Conservation (phyloP, 208 protist species). For the Leishmania tarentolae region DNA sequence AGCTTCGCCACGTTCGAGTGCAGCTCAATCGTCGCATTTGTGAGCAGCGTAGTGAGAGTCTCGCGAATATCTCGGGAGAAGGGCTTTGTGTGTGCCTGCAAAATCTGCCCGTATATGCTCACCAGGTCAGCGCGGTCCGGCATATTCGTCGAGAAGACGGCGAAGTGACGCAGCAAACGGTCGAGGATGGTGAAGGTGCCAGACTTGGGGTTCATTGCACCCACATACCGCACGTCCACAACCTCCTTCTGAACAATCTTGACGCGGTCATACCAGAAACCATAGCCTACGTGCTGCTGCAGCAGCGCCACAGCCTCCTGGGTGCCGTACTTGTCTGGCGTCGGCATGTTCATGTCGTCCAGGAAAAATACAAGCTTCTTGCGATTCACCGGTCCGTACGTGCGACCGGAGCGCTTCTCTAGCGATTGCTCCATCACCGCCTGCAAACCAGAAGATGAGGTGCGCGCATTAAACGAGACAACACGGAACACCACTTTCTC, state of each 20-base stretch:
- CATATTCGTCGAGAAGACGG: constrained; percentile 96
- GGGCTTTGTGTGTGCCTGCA: constrained; percentile 90
- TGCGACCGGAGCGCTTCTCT: constrained; percentile 96
- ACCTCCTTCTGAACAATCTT: constrained; percentile 96
- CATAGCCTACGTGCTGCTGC: constrained; percentile 98
- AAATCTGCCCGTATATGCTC: constrained; percentile 96
- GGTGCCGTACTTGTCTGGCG: constrained; percentile 98
- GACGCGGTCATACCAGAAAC: constrained; percentile 97
- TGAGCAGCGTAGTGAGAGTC: constrained; percentile 84
- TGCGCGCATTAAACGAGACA: constrained; percentile 97
- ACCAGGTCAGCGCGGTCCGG: constrained; percentile 91
- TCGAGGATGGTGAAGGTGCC: constrained; percentile 98
- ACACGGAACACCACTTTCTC: constrained; percentile 93
- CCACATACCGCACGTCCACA: constrained; percentile 95
- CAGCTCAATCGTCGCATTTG: constrained; percentile 93
- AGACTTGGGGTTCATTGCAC: constrained; percentile 98
- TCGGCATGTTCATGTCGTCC: constrained; percentile 99
- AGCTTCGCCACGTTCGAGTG: constrained; percentile 88
- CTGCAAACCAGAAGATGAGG: constrained; percentile 93
- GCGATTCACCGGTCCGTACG: constrained; percentile 95
- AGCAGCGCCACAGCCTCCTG: constrained; percentile 97
- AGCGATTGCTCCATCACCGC: constrained; percentile 96
- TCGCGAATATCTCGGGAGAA: constrained; percentile 91
- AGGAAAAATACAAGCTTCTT: constrained; percentile 98
- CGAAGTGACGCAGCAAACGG: constrained; percentile 96